phyloP scores from a whole-genome alignment of 306 rosid genomes.

The Acacia confusa region DNA sequence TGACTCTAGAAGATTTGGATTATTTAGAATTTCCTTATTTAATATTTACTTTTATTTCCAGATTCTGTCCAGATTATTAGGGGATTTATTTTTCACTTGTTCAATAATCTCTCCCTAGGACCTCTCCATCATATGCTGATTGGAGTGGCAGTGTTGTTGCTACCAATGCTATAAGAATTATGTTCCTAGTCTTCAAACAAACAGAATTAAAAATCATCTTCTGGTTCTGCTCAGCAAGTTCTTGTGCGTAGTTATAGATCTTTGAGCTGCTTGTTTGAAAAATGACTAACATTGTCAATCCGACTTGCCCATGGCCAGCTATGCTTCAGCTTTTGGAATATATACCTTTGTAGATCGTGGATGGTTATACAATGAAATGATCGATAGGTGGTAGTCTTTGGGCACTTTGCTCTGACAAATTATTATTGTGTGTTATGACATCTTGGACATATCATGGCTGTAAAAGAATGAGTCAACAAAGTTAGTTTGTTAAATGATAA shows the following conservation, averaged over 20 bases:
- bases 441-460: constrained; percentile 6
- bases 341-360: not conserved
- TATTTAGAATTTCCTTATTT: not conserved
- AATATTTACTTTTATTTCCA: not conserved
- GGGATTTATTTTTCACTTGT: not conserved
- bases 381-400: constrained; percentile 10
- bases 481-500: constrained; percentile 13
- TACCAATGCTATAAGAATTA: not conserved
- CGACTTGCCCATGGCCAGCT: not conserved
- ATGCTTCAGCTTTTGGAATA: not conserved
- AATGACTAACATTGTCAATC: not conserved
- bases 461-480: constrained; percentile 4
- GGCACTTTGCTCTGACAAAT: not conserved
- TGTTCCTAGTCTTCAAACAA: not conserved
- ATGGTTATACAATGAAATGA: constrained; percentile 7
- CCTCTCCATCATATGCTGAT: not conserved
- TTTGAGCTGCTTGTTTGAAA: not conserved
- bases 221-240: constrained; percentile 34
- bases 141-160: not conserved
- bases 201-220: not conserved
- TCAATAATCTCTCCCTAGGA: not conserved
- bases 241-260: constrained; percentile 21
- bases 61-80: not conserved
- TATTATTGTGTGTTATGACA: not conserved
- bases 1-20: not conserved